Evolutionary conservation across 2,329 filamentous ascomycete genomes (phyloP), one percentile per base, ranked within the genome.

Genomic region (Purpureocillium lavendulum): DNA sequence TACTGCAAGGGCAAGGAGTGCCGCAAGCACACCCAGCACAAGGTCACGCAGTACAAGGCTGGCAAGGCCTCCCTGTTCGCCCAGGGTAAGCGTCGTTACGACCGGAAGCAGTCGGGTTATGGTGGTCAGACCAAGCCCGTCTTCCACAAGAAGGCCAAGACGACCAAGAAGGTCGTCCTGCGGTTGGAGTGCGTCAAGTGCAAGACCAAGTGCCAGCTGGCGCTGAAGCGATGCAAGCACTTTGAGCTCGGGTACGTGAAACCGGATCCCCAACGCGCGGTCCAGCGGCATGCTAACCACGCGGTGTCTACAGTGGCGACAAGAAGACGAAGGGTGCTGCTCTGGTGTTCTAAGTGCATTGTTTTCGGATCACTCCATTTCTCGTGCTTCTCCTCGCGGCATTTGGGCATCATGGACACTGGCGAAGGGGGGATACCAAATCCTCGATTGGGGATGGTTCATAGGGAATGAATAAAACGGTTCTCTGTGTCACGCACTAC

Each of bases 301-400:
- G 46, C 49, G 51, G 49, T 41, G 4, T n/a, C n/a, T 55, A 60
- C 58, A 94, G 92, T 83, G 92, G 92, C 82, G 92, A 98, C 84
- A 98, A 98, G 89, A 98, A 98, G 87, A 98, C 92, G 62, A 98
- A 98, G 88, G 92, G 92, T 84, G 92, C 92, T 62, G 92, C 92
- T 72, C 82, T 98, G 65, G 92, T 98, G 64, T 98, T 98, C 82
- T 98, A 95, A 83, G 74, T 77, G 71, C 66, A 61, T 71, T 71
- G 62, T 60, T 55, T 58, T 61, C 54, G 58, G 56, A 57, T 60
- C 56, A 61, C 55, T 57, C 49, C 59, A 58, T 59, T 57, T 59
- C 57, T 62, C 53, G 58, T 62, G 60, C 56, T 62, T 65, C 57
- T 63, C 57, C 56, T 65, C 62, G 60, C 60, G 61, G 58, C 58